Evolutionary conservation across 2,329 filamentous ascomycete species (phyloP).

Genomic region (Colletotrichum sp.): DNA sequence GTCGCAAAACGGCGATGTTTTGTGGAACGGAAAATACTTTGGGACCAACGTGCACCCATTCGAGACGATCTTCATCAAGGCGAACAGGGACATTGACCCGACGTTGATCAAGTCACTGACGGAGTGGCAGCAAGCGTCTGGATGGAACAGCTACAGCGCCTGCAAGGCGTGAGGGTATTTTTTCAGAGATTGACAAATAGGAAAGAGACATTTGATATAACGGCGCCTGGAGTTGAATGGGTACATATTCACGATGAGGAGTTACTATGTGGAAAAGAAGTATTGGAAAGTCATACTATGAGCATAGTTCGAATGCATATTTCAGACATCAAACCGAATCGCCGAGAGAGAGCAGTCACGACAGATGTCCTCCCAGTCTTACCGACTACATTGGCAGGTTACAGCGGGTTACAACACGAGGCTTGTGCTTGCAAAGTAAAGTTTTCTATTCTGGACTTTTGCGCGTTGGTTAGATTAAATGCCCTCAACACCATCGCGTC

Average conservation of each 20-base stretch:
- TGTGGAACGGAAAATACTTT: constrained; percentile 33
- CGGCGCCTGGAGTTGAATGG: background rate
- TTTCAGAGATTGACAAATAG: background rate
- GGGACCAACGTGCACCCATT: constrained; percentile 40
- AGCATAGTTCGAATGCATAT: background rate
- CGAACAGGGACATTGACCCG: constrained; percentile 34
- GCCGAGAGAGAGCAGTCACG: background rate
- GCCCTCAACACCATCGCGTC: background rate
- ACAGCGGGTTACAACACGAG: background rate
- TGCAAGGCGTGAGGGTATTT: constrained; percentile 4
- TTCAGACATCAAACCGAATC: background rate
- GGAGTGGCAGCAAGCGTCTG: constrained; percentile 30
- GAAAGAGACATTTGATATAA: background rate
- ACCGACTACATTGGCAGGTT: background rate
- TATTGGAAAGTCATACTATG: background rate
- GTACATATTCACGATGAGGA: background rate
- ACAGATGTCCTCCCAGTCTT: background rate
- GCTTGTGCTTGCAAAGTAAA: background rate
- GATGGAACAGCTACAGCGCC: constrained; percentile 29
- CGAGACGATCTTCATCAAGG: constrained; percentile 42
- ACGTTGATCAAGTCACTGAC: constrained; percentile 31
- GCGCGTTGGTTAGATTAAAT: background rate
- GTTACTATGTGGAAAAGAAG: background rate
- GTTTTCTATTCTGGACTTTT: background rate
- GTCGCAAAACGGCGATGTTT: constrained; percentile 27